Base-by-base conservation (phyloP, 768 basidiomycete genomes). In the Russula abietina region DNA sequence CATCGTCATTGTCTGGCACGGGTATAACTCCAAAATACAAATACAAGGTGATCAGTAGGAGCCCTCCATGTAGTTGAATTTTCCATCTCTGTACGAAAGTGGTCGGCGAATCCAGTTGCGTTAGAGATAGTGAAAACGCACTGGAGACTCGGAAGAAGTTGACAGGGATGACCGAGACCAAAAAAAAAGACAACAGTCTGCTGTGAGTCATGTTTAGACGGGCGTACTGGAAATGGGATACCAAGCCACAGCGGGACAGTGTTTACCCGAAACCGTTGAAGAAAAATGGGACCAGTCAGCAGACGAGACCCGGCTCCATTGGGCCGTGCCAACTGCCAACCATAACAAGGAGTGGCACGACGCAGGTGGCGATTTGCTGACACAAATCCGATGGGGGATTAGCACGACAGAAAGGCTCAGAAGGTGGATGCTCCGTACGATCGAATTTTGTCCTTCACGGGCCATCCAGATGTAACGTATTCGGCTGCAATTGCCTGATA, bases 31-130 rank as follows among this genome's bases (percentile, higher is more conserved):
- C n/a, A n/a, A n/a, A n/a, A n/a, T n/a, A n/a, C 48, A 88, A 73
- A 72, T 94, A 94, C 22, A 94, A 77, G 0, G 87, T 80, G 59
- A 83, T 75, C 55, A 79, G 61, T 89, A 94, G 89, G 46, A 92
- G 72, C 94, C 94, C 75, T 95, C 93, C 87, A 96, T 89, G 71
- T 92, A 94, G 70, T 95, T 94, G 17, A 89, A 87, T 69, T 87
- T 88, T 49, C 93, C 93, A 65, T 91, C 88, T 75, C 85, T 83
- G 67, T 30, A 41, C 9, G 14, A 16, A 41, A 46, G n/a, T 61
- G 50, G 39, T 56, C 51, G 57, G 38, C 41, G 41, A 33, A 64
- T 17, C 32, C 19, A 33, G 16, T 54, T 54, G 48, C 12, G 17
- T 46, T 41, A 51, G 46, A 48, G 43, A 30, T 59, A 49, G 39